Evolutionary conservation across 768 basidiomycete genomes (phyloP), one percentile per base, ranked within the genome.

Genomic region (Boletus rex-veris): DNA sequence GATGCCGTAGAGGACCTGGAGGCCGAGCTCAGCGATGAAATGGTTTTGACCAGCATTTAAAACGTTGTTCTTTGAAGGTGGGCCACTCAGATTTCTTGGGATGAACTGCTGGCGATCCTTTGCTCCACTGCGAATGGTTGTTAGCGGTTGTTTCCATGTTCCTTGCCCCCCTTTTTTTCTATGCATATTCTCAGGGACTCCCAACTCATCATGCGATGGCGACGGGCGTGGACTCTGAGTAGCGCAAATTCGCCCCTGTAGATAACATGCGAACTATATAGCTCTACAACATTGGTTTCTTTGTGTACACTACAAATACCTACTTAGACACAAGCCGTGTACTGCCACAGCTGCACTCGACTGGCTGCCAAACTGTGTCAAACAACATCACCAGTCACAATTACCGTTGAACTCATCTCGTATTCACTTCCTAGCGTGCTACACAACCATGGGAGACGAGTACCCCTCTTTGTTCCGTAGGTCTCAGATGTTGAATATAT

Each of bases 391-490:
- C 24, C 24, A 2, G 28, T 28, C 28, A 28, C 28, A 28, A 28
- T 28, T 28, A 8, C 28, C 28, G 2, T 28, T 8, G 28, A 28
- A 28, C 28, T 28, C 28, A 35, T 14, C 33, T 37, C 19, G n/a
- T 41, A 36, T 38, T 52, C 42, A 24, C 30, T 18, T 52, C 45
- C 36, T 35, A 14, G 44, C 24, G 50, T 45, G 39, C 45, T 49
- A 46, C 33, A 37, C 26, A 7, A 53, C 30, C 30, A 92, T 90
- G 88, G 78, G 81, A 63, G 86, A 86, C 73, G 84, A 90, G 54
- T 91, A 90, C 70, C 88, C 92, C 21, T 90, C 85, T 63, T 71
- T 90, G 74, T 85, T 93, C 77, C 90, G 92, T 92, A 72, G 18
- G 59, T 41, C 39, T 37, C 24, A 19, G n/a, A 35, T 9, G 37